Conservation (phyloP, 331 rosid genomes). For the Acacia concinna region DNA sequence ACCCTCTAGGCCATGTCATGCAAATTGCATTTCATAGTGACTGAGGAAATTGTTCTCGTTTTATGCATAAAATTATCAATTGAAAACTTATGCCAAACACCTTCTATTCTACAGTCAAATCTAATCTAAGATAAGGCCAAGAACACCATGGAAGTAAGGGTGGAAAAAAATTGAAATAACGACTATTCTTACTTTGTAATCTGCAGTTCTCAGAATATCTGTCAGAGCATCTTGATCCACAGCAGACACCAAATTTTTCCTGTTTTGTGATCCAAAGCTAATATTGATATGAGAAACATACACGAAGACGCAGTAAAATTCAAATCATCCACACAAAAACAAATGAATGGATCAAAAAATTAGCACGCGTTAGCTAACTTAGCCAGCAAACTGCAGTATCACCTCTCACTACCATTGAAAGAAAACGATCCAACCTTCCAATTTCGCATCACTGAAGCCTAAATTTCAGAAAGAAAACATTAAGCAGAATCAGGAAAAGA, state of each 20-base stretch:
- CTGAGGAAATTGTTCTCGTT: neutral
- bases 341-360: neutral
- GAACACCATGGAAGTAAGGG: slow-evolving; percentile 18
- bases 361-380: neutral
- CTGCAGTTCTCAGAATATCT: slow-evolving; percentile 54
- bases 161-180: slow-evolving; percentile 16
- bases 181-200: slow-evolving; percentile 51
- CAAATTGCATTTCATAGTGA: neutral
- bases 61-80: neutral
- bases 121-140: neutral
- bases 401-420: slow-evolving; percentile 55
- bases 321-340: neutral
- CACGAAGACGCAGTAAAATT: slow-evolving; percentile 1
- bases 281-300: slow-evolving; percentile 33
- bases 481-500: slow-evolving; percentile 3
- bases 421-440: slow-evolving; percentile 38
- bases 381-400: slow-evolving; percentile 15
- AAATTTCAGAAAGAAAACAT: slow-evolving; percentile 5
- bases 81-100: slow-evolving; percentile 15
- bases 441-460: slow-evolving; percentile 35
- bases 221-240: slow-evolving; percentile 69
- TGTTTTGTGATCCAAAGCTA: slow-evolving; percentile 69
- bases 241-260: slow-evolving; percentile 82
- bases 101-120: slow-evolving; percentile 1
- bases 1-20: neutral